Percentiles rank a stretch among this genome's conserved stretches.
Conservation (phyloP, 257 asterid genomes). For the Nicotiana paniculata region DNA sequence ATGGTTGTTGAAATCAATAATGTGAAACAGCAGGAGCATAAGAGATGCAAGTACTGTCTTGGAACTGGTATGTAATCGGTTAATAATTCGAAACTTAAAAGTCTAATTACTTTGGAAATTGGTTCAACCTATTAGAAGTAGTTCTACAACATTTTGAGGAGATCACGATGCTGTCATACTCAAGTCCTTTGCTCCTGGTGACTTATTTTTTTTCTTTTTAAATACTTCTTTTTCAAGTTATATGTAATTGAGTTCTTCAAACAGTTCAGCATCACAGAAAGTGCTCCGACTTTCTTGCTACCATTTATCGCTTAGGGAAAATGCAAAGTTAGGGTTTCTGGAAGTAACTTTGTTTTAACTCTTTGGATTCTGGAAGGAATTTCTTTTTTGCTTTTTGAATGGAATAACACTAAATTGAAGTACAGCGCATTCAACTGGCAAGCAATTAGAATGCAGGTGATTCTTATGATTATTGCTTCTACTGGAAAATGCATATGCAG, state of each 20-base stretch:
- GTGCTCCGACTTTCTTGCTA: not conserved
- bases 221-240: too few species aligned
- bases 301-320: not conserved
- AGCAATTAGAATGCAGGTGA: conserved; percentile 12
- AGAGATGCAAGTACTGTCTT: conserved; percentile 95
- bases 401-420: not conserved
- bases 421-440: not conserved
- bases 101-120: not conserved
- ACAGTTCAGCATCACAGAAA: not conserved
- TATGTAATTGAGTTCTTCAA: not conserved
- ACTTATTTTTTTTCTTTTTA: not conserved
- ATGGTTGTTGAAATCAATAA: conserved; percentile 98
- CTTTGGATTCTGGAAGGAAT: not conserved
- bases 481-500: conserved; percentile 25
- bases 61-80: conserved; percentile 61
- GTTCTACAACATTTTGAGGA: not conserved
- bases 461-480: conserved; percentile 13
- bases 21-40: conserved; percentile 92
- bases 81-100: not conserved
- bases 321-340: not conserved
- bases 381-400: not conserved
- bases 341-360: not conserved
- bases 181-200: not conserved
- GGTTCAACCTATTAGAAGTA: not conserved
- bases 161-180: not conserved